Evolutionary conservation across 139 green algal genomes (phyloP), one percentile per base, ranked within the genome.

Genomic region (Chlorella sp.): DNA sequence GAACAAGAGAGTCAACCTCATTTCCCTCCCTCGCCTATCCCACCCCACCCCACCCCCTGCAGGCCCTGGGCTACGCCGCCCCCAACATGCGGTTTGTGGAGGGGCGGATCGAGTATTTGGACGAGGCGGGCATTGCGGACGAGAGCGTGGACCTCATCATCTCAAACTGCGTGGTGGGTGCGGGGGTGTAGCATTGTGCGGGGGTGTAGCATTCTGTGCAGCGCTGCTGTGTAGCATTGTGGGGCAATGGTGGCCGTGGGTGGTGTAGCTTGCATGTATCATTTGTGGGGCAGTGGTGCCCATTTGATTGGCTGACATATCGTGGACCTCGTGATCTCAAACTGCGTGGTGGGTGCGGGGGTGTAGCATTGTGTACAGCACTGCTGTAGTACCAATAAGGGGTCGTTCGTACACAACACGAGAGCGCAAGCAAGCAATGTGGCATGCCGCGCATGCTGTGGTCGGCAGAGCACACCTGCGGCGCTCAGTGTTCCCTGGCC

Each of bases 321-420:
- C 37, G 88, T 99, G 34, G 97, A 99, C 92, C 80, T 99, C 21
- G 93, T 99, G 79, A 99, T 99, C 90, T 97, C 93, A 39, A 99
- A 99, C 94, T 99, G 97, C 92, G 97, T 99, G 76, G 92, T 99
- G 87, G 0, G 87, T 78, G 48, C 12, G 5, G 30, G 16, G 18
- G 0, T 19, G 18, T 75, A 26, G 12, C 24, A 26, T 34, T 86
- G 82, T 7, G n/a, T n/a, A n/a, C n/a, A n/a, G n/a, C n/a, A n/a
- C n/a, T n/a, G n/a, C n/a, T n/a, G n/a, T n/a, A n/a, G n/a, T n/a
- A n/a, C n/a, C n/a, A n/a, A n/a, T n/a, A n/a, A n/a, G n/a, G n/a
- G n/a, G n/a, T n/a, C n/a, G n/a, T n/a, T n/a, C n/a, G n/a, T n/a
- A n/a, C n/a, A n/a, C n/a, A n/a, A n/a, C n/a, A n/a, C n/a, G n/a